Base-by-base conservation (phyloP, 139 green algal species). In the Diplosphaera chodatii region DNA sequence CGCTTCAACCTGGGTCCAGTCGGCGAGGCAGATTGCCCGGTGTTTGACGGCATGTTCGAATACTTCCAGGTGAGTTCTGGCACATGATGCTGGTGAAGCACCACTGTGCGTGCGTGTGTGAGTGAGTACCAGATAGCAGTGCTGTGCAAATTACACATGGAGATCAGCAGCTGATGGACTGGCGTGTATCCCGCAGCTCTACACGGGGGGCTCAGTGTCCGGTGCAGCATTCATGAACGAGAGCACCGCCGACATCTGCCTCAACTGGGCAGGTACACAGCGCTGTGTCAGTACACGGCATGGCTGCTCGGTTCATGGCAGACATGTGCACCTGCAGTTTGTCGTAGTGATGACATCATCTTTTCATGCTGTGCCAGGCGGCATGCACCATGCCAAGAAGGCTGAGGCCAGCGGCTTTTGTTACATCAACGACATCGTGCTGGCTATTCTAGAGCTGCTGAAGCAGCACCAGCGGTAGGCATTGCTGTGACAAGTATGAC, bases 361-460 rank as follows among this genome's bases (percentile, higher is more conserved):
- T n/a, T n/a, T n/a, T n/a, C n/a, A n/a, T n/a, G n/a, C n/a, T n/a
- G n/a, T n/a, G n/a, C n/a, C n/a, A 79, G 95, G 95, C 23, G 95
- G 95, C 40, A 83, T 99, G 82, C 95, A 99, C 77, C 95, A 99
- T 77, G 95, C 93, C 25, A 97, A 98, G 79, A 98, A 97, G 69
- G 78, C 77, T 2, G 83, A 89, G 65, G 83, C 83, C 1, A 84
- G 76, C 16, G 83, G 95, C 3, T 99, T 99, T 79, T 99, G 94
- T 78, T 98, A 98, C 77, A 87, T 99, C 66, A 99, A 99, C 74
- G 95, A 99, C 85, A 98, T 99, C 74, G 95, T 99, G 68, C 83
- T 99, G 56, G 88, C 86, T 28, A 96, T 97, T 30, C 84, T 99
- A 74, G 95, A 98, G 90, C 86, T 98, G 48, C 84, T 98, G 32